A percentile compares a stretch with the other conserved stretches of the same genome.
phyloP scores from a whole-genome alignment of 2,329 filamentous ascomycete species.

The Onygenales sp. region DNA sequence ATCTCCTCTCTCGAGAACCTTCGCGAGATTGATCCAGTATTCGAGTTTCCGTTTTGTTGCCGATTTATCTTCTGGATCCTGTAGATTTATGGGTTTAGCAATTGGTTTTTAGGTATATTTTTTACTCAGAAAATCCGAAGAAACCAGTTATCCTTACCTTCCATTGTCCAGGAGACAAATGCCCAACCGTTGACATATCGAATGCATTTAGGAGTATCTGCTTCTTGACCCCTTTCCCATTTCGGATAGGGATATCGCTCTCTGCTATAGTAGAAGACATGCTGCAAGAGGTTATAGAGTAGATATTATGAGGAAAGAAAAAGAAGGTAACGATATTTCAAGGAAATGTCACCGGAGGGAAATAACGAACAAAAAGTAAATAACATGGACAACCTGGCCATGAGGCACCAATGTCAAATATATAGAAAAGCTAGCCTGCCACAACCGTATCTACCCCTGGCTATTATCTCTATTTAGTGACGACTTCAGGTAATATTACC shows the following conservation, averaged over 20 bases:
- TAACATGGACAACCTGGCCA: too few species aligned
- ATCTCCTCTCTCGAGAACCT: conserved; percentile 51
- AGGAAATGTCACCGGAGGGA: too few species aligned
- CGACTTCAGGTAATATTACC: neutral
- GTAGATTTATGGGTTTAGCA: conserved; percentile 1
- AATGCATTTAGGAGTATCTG: conserved; percentile 56
- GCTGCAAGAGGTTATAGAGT: neutral
- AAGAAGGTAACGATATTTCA: too few species aligned
- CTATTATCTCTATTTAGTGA: neutral
- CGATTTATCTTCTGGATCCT: conserved; percentile 54
- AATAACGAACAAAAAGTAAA: too few species aligned
- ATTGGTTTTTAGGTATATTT: neutral
- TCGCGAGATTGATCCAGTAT: conserved; percentile 57
- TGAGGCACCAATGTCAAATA: too few species aligned
- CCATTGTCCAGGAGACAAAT: conserved; percentile 59
- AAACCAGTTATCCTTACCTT: conserved; percentile 36
- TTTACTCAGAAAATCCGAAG: neutral
- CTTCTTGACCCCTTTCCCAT: conserved; percentile 28
- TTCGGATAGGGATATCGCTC: neutral
- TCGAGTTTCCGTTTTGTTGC: conserved; percentile 50
- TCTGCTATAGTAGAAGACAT: neutral
- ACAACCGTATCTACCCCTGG: too few species aligned
- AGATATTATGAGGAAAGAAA: too few species aligned
- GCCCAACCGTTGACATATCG: conserved; percentile 56
- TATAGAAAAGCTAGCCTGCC: too few species aligned